Evolutionary conservation across 1,139 yeast species (phyloP), one percentile per base, ranked within the genome.

Genomic region (Meyerozyma elateridarum): DNA sequence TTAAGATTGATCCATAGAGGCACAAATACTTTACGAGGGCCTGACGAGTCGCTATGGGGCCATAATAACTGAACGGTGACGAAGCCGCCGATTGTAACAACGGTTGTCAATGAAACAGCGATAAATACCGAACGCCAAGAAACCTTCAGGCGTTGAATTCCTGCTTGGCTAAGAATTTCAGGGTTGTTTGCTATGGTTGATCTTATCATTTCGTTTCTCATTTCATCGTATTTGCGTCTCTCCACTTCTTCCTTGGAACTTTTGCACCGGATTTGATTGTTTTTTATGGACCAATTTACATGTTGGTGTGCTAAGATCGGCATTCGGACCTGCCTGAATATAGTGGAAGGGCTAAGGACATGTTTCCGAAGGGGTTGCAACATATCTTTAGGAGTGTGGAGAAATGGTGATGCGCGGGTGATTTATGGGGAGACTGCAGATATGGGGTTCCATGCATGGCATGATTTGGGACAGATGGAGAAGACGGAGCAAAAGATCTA

Each of bases 1-100:
- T 61, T 55, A 29, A 42, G 17, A 34, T 60, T 52, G 28, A 60
- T 15, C 67, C 67, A 61, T 12, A 62, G 37, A 0, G 70, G 69
- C 9, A 61, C 37, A 36, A 52, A 53, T 29, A 59, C 43, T 15
- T 40, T 35, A 26, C 41, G 33, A 6, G 40, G 22, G 8, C 25
- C 22, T 9, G 29, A 34, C 7, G 43, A 48, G 6, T 41, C 42
- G 4, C 39, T 37, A 4, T 25, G 30, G 38, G 46, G 49, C 24
- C 41, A 45, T 21, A 39, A 24, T n/a, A 47, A 31, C 36, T 59
- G 59, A 7, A 48, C 31, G 4, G 46, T 28, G 13, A 52, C 53
- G 35, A 58, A 61, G 0, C 48, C 22, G 3, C 43, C 38, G 56
- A 59, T 53, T 5, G 61, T 45, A 8, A 53, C 32, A 2, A 56